Evolutionary conservation across 345 rosid species (phyloP).

Genomic region (Eucalyptus pumila): DNA sequence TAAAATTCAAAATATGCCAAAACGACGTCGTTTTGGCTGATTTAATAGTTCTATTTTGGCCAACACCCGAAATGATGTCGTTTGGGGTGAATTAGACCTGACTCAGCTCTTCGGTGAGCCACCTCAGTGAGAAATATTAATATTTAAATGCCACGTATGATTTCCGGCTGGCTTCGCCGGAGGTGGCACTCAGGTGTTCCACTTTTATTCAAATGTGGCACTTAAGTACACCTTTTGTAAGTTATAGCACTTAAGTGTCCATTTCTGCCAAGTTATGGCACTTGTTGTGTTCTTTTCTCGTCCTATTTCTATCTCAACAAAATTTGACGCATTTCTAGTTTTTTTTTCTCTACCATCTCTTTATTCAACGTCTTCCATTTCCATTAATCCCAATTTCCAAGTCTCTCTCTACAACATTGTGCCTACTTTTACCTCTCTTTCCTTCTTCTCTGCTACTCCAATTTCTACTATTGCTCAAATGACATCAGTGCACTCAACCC

Average conservation of each 20-base stretch:
- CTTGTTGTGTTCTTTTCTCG: no score
- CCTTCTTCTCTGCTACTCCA: background rate
- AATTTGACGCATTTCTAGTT: background rate
- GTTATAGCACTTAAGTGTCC: no score
- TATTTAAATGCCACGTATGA: no score
- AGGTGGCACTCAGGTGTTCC: no score
- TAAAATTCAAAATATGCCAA: no score
- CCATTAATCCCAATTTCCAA: background rate
- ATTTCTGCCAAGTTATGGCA: rapidly evolving
- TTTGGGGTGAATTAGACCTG: rapidly evolving
- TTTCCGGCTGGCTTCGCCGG: rapidly evolving
- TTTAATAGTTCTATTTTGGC: no score
- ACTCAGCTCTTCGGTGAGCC: no score
- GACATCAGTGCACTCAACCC: background rate
- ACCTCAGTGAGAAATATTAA: no score
- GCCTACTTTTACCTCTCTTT: background rate
- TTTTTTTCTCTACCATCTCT: background rate
- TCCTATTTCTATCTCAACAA: background rate
- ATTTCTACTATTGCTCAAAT: background rate
- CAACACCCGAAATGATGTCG: no score
- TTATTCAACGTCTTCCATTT: background rate
- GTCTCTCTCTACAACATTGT: background rate
- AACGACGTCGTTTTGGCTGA: no score
- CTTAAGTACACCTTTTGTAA: no score
- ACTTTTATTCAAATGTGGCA: no score